A percentile compares a stretch with the other conserved stretches of the same genome.
Conservation (phyloP, 78 protist genomes). For the Dictyostelium capitatum region DNA sequence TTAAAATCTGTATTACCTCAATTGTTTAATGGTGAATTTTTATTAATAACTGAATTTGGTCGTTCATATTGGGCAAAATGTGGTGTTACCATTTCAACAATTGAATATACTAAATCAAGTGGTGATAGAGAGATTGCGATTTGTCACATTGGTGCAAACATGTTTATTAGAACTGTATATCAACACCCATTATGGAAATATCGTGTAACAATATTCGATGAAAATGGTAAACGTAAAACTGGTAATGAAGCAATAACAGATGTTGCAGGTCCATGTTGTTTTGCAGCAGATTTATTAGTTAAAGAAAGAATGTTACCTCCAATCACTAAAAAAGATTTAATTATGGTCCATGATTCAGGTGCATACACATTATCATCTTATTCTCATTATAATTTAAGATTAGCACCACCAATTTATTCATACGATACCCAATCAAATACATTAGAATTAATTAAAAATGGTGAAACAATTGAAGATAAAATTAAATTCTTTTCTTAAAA, state of each 20-base stretch:
- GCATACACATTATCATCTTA: slow-evolving; percentile 43
- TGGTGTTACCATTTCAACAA: slow-evolving; percentile 33
- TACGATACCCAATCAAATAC: not conserved
- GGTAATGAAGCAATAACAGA: slow-evolving; percentile 35
- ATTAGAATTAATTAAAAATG: slow-evolving; percentile 25
- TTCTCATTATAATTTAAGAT: slow-evolving; percentile 59
- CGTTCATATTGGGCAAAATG: slow-evolving; percentile 64
- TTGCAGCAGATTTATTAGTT: slow-evolving; percentile 62
- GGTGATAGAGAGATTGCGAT: slow-evolving; percentile 52
- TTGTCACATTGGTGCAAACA: slow-evolving; percentile 64
- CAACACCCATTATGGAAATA: slow-evolving; percentile 69
- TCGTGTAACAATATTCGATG: slow-evolving; percentile 31
- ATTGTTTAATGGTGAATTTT: slow-evolving; percentile 38
- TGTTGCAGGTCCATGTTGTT: slow-evolving; percentile 77
- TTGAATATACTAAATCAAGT: slow-evolving; percentile 50
- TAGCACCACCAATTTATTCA: slow-evolving; percentile 72
- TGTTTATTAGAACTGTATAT: slow-evolving; percentile 58
- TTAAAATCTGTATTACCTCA: slow-evolving; percentile 29
- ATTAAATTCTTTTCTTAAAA: slow-evolving; percentile 48
- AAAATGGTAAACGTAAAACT: slow-evolving; percentile 2
- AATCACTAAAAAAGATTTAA: slow-evolving; percentile 2
- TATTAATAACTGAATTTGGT: slow-evolving; percentile 68
- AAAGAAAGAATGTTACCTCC: slow-evolving; percentile 51
- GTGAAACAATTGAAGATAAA: slow-evolving; percentile 68
- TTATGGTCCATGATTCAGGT: slow-evolving; percentile 69